These are phyloP conservation scores for Xylariales sp. DNA, from an alignment of 2,329 filamentous ascomycete species.

Conservation along the genomic window DNA sequence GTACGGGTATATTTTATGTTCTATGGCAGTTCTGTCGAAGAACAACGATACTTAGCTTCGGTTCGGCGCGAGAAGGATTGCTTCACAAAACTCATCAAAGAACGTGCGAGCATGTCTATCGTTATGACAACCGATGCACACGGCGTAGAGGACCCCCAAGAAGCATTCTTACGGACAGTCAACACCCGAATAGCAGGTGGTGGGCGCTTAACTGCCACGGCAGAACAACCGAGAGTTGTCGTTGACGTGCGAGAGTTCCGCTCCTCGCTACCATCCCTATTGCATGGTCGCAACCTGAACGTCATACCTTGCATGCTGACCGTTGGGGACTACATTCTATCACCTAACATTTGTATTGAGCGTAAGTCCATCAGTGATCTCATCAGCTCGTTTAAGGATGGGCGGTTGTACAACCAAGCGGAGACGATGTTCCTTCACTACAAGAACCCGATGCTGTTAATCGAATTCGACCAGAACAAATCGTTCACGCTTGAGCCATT, in stretches of 20 bases:
- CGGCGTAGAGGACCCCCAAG: conserved; percentile 82
- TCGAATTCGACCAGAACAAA: conserved; percentile 98
- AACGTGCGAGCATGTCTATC: conserved; percentile 91
- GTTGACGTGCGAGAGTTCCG: conserved; percentile 97
- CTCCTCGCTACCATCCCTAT: conserved; percentile 87
- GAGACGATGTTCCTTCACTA: conserved; percentile 97
- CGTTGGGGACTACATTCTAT: conserved; percentile 95
- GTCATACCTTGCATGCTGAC: conserved; percentile 96
- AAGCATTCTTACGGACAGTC: conserved; percentile 91
- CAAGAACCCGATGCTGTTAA: conserved; percentile 87
- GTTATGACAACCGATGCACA: conserved; percentile 80
- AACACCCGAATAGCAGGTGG: conserved; percentile 97
- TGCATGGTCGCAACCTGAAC: conserved; percentile 88
- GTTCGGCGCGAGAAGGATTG: conserved; percentile 96
- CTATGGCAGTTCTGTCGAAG: conserved; percentile 93
- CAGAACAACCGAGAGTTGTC: conserved; percentile 88
- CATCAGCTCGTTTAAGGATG: conserved; percentile 91
- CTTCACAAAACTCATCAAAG: conserved; percentile 93
- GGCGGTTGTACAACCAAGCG: conserved; percentile 89
- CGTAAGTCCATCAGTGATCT: conserved; percentile 93
- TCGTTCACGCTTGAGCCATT: conserved; percentile 93
- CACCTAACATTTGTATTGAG: conserved; percentile 90
- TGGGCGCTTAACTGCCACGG: conserved; percentile 83
- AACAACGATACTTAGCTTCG: conserved; percentile 89
- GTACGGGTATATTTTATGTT: conserved; percentile 97